Percentiles rank a stretch among this genome's conserved stretches.
Conservation (phyloP, 768 basidiomycete species). For the Krasilnikovozyma curviuscula region DNA sequence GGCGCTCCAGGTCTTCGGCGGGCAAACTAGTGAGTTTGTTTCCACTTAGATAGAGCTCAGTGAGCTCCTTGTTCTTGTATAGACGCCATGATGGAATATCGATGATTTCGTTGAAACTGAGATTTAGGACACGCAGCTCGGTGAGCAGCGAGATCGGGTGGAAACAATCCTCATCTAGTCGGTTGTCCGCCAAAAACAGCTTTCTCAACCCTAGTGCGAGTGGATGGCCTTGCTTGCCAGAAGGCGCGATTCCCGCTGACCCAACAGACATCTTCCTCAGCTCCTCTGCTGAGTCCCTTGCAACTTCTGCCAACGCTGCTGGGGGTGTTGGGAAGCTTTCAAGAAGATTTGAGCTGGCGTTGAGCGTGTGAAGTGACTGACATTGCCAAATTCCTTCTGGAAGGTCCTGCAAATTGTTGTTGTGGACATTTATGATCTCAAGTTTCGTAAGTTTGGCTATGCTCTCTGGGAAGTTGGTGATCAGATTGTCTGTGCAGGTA, state of each 20-base stretch:
- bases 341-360: slow-evolving; percentile 74
- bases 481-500: slow-evolving; percentile 77
- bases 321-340: slow-evolving; percentile 51
- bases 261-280: slow-evolving; percentile 1
- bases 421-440: slow-evolving; percentile 64
- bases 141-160: slow-evolving; percentile 53
- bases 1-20: slow-evolving; percentile 60
- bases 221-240: slow-evolving; percentile 31
- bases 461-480: slow-evolving; percentile 51
- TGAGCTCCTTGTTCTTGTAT: slow-evolving; percentile 42
- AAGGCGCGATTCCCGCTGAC: too few relatives aligned
- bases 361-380: slow-evolving; percentile 47
- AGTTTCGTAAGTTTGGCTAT: slow-evolving; percentile 61
- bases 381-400: slow-evolving; percentile 71
- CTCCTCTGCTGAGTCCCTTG: not conserved
- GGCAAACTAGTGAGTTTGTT: slow-evolving; percentile 80
- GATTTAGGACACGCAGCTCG: slow-evolving; percentile 62
- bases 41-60: slow-evolving; percentile 85
- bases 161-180: slow-evolving; percentile 57
- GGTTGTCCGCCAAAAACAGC: slow-evolving; percentile 80
- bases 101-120: slow-evolving; percentile 86
- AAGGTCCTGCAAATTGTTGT: slow-evolving; percentile 63
- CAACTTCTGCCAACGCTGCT: slow-evolving; percentile 13
- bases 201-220: slow-evolving; percentile 52
- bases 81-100: slow-evolving; percentile 67